Evolutionary conservation across 495 filamentous ascomycete genomes (phyloP), one percentile per base, ranked within the genome.

Genomic region (Penicillium longicatenatum): DNA sequence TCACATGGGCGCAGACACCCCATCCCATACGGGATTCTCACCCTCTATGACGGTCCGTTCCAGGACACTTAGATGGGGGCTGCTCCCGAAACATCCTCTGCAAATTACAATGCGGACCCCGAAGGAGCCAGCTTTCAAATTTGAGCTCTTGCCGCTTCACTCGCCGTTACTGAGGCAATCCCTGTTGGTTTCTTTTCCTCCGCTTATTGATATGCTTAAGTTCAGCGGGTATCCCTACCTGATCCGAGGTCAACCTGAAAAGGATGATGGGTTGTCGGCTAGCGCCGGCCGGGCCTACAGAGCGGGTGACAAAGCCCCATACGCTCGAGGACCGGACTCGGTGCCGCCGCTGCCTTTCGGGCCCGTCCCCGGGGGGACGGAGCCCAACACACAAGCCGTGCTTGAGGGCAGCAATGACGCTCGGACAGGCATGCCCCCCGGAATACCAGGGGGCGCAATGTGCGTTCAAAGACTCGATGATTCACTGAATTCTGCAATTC

Each of bases 381-480:
- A 52, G 65, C 69, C 78, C 77, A 82, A 77, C 63, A 75, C 76
- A 55, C 75, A 79, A 75, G 72, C 75, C 41, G 61, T 22, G 70
- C 75, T 77, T 78, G 72, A 80, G 71, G 70, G 77, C 73, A 74
- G 70, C 64, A 80, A 80, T 81, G 79, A 85, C 81, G 83, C 83
- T 86, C 80, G 76, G 78, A 85, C 81, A 84, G 82, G 80, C 80
- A 83, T 86, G 79, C 84, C 80, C 79, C 63, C 69, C 75, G 79
- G 82, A 85, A 82, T 84, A 76, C 81, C 80, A 73, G 67, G 61
- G 79, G 82, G 82, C 79, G 82, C 81, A 86, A 85, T 85, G 79
- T 85, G 79, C 80, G 81, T 85, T 85, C 79, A 83, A 85, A 86
- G 82, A 86, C 84, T 85, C 81, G 81, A 87, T 86, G 79, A 87